Percentiles rank a stretch among this genome's conserved stretches.
phyloP scores from a whole-genome alignment of 1,284 basidiomycete genomes.

The Cryptococcus hybrid region DNA sequence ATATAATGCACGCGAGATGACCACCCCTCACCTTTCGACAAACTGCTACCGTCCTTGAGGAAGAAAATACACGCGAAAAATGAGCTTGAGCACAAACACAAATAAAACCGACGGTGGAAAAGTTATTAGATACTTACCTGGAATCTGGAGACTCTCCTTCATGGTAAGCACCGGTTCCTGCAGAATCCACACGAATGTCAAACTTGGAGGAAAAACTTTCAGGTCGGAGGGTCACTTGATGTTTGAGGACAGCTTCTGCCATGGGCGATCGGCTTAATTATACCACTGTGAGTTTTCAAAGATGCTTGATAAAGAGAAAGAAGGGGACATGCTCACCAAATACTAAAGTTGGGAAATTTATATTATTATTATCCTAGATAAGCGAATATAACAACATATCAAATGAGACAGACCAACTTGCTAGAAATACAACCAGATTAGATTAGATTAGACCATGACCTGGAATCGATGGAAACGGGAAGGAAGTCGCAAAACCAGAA shows the following conservation, averaged over 20 bases:
- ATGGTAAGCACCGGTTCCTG: constrained; percentile 51
- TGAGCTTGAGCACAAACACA: no score
- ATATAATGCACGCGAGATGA: not conserved
- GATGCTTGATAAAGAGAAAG: not conserved
- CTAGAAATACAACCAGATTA: not conserved
- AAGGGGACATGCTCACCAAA: constrained; percentile 26
- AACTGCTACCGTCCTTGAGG: constrained; percentile 46
- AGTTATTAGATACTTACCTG: constrained; percentile 24
- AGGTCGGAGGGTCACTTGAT: constrained; percentile 31
- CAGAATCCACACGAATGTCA: constrained; percentile 45
- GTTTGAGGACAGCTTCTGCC: constrained; percentile 50
- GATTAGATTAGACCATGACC: no score
- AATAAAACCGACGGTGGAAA: not conserved
- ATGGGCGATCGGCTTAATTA: constrained; percentile 45
- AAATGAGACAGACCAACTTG: not conserved
- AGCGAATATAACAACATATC: not conserved
- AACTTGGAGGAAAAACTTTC: constrained; percentile 17
- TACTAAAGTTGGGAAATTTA: constrained; percentile 17
- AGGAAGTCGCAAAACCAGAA: no score
- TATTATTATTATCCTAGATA: not conserved
- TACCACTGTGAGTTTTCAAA: not conserved
- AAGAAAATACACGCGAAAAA: not conserved
- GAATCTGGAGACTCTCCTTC: constrained; percentile 48
- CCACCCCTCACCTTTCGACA: constrained; percentile 38
- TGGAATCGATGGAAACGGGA: no score